These are phyloP conservation scores for Colletotrichum sp. DNA, from an alignment of 2,329 filamentous ascomycete genomes.

Conservation along the genomic window DNA sequence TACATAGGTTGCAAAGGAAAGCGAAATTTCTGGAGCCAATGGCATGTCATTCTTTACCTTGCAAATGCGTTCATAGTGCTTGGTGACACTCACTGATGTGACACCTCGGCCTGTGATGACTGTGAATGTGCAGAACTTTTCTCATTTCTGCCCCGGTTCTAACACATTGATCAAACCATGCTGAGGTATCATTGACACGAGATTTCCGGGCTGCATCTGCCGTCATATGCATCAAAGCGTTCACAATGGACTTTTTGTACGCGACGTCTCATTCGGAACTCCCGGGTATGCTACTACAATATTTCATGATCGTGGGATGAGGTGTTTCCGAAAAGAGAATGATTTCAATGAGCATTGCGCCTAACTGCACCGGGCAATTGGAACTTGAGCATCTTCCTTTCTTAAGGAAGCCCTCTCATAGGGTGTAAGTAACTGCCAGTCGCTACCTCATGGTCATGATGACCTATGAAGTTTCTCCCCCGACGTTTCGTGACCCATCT, in stretches of 20 bases:
- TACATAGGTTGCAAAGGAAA: background rate
- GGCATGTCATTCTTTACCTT: background rate
- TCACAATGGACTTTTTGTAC: background rate
- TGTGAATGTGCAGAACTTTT: background rate
- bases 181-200: background rate
- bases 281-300: background rate
- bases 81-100: background rate
- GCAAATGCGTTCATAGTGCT: background rate
- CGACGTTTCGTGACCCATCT: background rate
- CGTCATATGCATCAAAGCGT: background rate
- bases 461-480: background rate
- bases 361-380: background rate
- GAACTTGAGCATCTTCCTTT: background rate
- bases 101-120: background rate
- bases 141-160: background rate
- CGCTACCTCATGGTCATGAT: background rate
- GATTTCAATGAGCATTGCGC: background rate
- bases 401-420: background rate
- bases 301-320: background rate
- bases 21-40: background rate
- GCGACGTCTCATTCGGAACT: background rate
- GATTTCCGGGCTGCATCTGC: background rate
- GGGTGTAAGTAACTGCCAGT: background rate
- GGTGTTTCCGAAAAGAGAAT: background rate
- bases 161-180: background rate